These are phyloP conservation scores for Orbilia oligospora DNA, from an alignment of 2,329 filamentous ascomycete species.

Conservation along the genomic window DNA sequence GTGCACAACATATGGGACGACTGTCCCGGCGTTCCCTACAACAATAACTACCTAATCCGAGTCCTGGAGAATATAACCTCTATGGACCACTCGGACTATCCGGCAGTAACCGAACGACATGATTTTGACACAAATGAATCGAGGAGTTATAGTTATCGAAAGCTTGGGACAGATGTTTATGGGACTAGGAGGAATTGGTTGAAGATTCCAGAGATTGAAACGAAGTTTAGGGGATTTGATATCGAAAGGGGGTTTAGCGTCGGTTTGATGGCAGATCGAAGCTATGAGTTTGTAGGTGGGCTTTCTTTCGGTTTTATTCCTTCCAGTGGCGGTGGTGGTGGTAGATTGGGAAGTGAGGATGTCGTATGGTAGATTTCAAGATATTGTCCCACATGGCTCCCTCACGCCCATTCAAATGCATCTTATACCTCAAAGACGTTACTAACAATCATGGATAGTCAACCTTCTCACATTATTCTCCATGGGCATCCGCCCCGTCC, in stretches of 20 bases:
- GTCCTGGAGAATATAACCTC: conserved; percentile 13
- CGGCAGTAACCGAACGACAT: conserved; percentile 28
- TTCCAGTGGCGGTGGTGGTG: background rate
- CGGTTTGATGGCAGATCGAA: conserved; percentile 51
- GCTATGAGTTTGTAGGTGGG: conserved; percentile 61
- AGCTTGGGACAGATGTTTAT: conserved; percentile 25
- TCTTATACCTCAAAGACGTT: background rate
- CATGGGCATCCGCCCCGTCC: conserved; percentile 35
- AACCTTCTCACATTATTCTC: conserved; percentile 42
- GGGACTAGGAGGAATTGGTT: conserved; percentile 18
- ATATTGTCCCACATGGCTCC: too few species aligned
- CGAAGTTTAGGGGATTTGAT: background rate
- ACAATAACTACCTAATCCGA: conserved; percentile 31
- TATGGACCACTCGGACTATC: background rate
- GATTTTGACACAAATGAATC: conserved; percentile 15
- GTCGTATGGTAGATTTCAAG: background rate
- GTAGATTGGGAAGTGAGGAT: background rate
- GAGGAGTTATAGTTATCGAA: conserved; percentile 16
- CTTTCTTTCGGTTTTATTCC: conserved; percentile 26
- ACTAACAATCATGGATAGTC: conserved; percentile 5
- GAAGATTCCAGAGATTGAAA: background rate
- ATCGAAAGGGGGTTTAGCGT: conserved; percentile 1
- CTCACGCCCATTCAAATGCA: too few species aligned
- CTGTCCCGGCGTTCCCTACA: conserved; percentile 23
- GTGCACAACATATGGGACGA: conserved; percentile 2